A percentile compares a stretch with the other conserved stretches of the same genome.
Evolutionary conservation across 2,329 filamentous ascomycete genomes (phyloP).

Genomic region (Exophiala dermatitidis): DNA sequence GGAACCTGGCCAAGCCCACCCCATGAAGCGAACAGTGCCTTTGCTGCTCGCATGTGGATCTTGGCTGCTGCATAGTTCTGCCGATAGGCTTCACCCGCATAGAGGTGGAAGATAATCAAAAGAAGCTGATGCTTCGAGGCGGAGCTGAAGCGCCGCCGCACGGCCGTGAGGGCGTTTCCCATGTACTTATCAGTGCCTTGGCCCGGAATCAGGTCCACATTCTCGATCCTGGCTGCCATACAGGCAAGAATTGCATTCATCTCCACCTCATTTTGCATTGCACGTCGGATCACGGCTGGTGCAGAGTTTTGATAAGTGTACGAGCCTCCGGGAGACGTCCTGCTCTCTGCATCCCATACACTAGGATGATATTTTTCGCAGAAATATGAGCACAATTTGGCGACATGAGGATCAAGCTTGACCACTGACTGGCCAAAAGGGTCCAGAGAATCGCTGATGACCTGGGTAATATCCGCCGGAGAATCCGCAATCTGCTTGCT

Average conservation of each 20-base stretch:
- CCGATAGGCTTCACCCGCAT: slow-evolving; percentile 23
- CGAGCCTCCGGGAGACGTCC: slow-evolving; percentile 13
- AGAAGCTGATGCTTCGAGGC: slow-evolving; percentile 21
- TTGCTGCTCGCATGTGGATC: slow-evolving; percentile 24
- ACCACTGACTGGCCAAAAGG: slow-evolving; percentile 22
- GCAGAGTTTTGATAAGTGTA: slow-evolving; percentile 21
- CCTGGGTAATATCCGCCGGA: slow-evolving; percentile 19
- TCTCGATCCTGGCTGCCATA: slow-evolving; percentile 23
- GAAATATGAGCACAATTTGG: slow-evolving; percentile 21
- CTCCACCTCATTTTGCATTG: slow-evolving; percentile 24
- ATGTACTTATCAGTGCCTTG: slow-evolving; percentile 23
- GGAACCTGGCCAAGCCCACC: slow-evolving; percentile 20
- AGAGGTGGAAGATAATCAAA: slow-evolving; percentile 24
- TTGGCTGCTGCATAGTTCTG: slow-evolving; percentile 22
- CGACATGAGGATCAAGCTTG: slow-evolving; percentile 18
- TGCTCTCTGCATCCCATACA: slow-evolving; percentile 23
- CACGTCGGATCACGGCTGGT: slow-evolving; percentile 12
- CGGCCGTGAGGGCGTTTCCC: slow-evolving; percentile 19
- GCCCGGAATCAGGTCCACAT: slow-evolving; percentile 17
- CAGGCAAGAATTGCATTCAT: slow-evolving; percentile 25
- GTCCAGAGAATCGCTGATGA: slow-evolving; percentile 16
- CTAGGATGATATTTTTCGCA: slow-evolving; percentile 22
- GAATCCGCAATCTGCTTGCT: background rate
- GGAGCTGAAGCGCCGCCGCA: slow-evolving; percentile 17
- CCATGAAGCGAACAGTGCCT: slow-evolving; percentile 18